These are phyloP conservation scores for Elongisporangium anandrum DNA, from an alignment of 352 stramenopile genomes.

Conservation along the genomic window DNA sequence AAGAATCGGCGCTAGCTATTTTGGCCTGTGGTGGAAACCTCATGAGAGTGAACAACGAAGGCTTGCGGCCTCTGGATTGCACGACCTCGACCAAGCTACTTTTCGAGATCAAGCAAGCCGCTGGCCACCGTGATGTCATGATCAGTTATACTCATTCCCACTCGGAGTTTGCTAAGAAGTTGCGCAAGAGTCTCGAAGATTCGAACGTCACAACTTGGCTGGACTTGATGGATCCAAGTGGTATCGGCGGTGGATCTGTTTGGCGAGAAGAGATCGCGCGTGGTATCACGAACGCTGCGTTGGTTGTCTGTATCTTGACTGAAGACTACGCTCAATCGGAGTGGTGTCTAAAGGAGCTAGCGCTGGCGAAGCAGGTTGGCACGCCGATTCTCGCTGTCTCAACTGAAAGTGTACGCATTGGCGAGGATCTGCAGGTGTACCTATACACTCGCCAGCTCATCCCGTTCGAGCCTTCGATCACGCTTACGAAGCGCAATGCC, in stretches of 20 bases:
- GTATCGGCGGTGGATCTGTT: conserved; percentile 74
- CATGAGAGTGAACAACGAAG: conserved; percentile 70
- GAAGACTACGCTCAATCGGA: conserved; percentile 78
- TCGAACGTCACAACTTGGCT: conserved; percentile 84
- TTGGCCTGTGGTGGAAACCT: conserved; percentile 68
- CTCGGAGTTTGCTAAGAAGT: conserved; percentile 74
- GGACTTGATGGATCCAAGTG: conserved; percentile 82
- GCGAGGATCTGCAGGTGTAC: conserved; percentile 78
- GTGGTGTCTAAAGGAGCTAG: conserved; percentile 83
- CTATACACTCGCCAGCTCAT: conserved; percentile 81
- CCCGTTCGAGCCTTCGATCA: conserved; percentile 72
- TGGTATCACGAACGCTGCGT: conserved; percentile 68
- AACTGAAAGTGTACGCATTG: conserved; percentile 56
- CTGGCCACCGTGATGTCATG: conserved; percentile 77
- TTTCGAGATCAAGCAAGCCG: conserved; percentile 81
- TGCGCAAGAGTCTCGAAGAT: conserved; percentile 62
- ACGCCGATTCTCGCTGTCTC: conserved; percentile 77
- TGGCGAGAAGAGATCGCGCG: conserved; percentile 82
- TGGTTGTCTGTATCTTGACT: conserved; percentile 74
- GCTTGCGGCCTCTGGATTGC: conserved; percentile 66
- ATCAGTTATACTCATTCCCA: conserved; percentile 88
- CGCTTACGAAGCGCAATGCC: conserved; percentile 35
- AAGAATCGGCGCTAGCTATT: conserved; percentile 59
- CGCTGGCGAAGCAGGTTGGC: conserved; percentile 73
- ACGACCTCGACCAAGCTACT: conserved; percentile 71